These are phyloP conservation scores for Chrysanthemum seticuspe DNA, from an alignment of 129 eudicot species.

Conservation along the genomic window DNA sequence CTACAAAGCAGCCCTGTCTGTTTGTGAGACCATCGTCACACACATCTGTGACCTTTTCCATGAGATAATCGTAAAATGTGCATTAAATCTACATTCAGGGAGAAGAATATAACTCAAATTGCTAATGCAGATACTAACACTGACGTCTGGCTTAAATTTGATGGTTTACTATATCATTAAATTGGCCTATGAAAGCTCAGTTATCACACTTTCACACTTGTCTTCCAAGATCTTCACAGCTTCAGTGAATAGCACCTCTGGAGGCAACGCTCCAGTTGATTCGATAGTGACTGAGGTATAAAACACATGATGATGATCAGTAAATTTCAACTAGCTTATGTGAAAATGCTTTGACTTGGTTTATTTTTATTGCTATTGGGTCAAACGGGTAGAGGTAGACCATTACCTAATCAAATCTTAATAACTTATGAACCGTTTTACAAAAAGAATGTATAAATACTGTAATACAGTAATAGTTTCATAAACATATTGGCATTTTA, in stretches of 20 bases:
- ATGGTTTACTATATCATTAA: neutral
- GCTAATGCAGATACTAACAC: neutral
- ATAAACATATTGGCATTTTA: too few species aligned
- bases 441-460: too few species aligned
- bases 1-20: neutral
- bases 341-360: neutral
- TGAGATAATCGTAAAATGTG: neutral
- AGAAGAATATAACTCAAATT: neutral
- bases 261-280: conserved; percentile 87
- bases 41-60: neutral
- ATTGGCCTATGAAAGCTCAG: conserved; percentile 66
- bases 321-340: neutral
- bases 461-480: too few species aligned
- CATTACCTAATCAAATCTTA: too few species aligned
- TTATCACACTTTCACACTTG: conserved; percentile 76
- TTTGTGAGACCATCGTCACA: neutral
- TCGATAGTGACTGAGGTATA: conserved; percentile 63
- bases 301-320: neutral
- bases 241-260: conserved; percentile 80
- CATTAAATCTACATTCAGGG: neutral
- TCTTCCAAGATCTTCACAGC: conserved; percentile 91
- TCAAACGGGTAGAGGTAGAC: too few species aligned
- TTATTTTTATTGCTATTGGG: too few species aligned
- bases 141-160: neutral
- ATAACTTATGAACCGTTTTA: too few species aligned